phyloP scores from a whole-genome alignment of 805 yeast species.

The Candida michaelii region DNA sequence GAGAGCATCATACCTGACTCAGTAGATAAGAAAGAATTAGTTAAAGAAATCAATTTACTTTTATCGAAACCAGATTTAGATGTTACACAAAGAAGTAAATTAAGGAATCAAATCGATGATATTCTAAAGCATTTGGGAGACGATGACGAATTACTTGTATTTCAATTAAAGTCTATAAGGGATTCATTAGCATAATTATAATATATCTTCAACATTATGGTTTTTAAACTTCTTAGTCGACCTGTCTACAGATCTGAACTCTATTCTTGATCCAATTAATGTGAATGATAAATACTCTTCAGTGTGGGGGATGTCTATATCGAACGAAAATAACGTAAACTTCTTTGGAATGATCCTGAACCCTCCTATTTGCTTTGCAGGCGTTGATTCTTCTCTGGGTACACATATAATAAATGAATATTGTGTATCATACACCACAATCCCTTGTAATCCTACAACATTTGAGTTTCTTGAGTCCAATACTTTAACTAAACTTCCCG shows the following conservation, averaged over 20 bases:
- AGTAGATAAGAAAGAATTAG: constrained; percentile 10
- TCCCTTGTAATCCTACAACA: constrained; percentile 64
- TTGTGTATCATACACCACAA: constrained; percentile 83
- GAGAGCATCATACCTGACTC: constrained; percentile 8
- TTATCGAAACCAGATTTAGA: neutral
- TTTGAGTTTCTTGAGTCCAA: constrained; percentile 54
- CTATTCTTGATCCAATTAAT: constrained; percentile 76
- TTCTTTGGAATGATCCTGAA: constrained; percentile 64
- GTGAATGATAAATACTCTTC: constrained; percentile 50
- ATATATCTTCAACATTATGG: constrained; percentile 63
- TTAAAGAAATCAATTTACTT: constrained; percentile 10
- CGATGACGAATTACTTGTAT: constrained; percentile 2
- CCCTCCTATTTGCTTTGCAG: constrained; percentile 54
- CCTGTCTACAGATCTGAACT: constrained; percentile 74
- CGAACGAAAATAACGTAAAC: constrained; percentile 62
- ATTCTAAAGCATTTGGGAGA: neutral
- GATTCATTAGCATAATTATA: constrained; percentile 10
- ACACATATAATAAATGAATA: constrained; percentile 65
- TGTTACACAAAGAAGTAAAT: neutral
- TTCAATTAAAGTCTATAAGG: constrained; percentile 1
- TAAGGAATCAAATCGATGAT: neutral
- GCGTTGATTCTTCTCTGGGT: constrained; percentile 32
- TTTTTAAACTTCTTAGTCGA: constrained; percentile 83
- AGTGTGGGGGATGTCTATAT: constrained; percentile 25
- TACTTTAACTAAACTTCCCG: constrained; percentile 70